Evolutionary conservation across 306 rosid genomes (phyloP), one percentile per base, ranked within the genome.

Genomic region (Sechiopsis laciniata): DNA sequence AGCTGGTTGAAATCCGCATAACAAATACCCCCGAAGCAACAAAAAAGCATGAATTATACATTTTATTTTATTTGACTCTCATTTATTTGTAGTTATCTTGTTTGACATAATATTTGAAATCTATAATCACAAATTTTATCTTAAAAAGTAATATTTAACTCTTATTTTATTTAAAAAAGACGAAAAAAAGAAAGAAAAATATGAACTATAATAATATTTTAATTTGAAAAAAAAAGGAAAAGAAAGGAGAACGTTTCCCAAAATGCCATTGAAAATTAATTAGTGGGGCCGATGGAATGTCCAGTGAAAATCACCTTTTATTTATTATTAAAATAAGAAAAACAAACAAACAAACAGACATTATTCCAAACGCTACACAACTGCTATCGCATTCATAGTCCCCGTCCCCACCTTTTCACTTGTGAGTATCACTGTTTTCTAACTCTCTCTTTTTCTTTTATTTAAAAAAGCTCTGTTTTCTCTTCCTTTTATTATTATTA

Each of bases 281-380:
- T 35, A 64, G 71, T 64, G 26, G 71, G 24, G 26, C 71, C 71
- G 9, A n/a, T 8, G 24, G 52, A 64, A 64, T 64, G 71, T 64
- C 24, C 48, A 8, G 10, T 64, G 52, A 37, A 37, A 63, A 63
- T 15, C 19, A 62, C 6, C 0, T 56, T 19, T 19, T 56, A 32
- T 32, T 20, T 19, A 56, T 55, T 51, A 56, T 56, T 20, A 7
- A 14, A 60, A 0, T 6, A 61, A 60, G 0, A 5, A 26, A 22
- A 2, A 21, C 11, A 58, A 1, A 57, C 14, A 0, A 57, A 59
- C 4, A 61, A 62, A 15, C n/a, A 61, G n/a, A 63, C 19, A 26
- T 13, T 16, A 63, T 63, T 63, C 69, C 7, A 37, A 63, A 35
- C 24, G 51, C 69, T 32, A 63, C 24, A 35, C 50, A 62, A 62